Conservation (phyloP, 768 basidiomycete genomes). For the Lentinula aciculospora region DNA sequence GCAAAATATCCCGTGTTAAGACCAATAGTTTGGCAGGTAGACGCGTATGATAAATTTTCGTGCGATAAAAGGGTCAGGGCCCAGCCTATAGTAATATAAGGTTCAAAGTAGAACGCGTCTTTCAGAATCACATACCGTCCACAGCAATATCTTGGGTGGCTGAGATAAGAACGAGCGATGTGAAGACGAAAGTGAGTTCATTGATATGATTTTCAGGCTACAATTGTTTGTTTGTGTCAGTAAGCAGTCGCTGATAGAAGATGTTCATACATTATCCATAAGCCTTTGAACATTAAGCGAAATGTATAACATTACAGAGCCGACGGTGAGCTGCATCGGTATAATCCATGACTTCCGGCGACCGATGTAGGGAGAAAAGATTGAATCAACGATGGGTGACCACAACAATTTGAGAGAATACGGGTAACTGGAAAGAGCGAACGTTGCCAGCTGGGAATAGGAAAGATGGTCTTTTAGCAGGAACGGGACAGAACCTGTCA, state of each 20-base stretch:
- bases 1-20: slow-evolving; percentile 94
- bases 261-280: slow-evolving; percentile 63
- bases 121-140: slow-evolving; percentile 58
- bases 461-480: slow-evolving; percentile 92
- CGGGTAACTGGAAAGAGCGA: slow-evolving; percentile 88
- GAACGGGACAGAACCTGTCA: slow-evolving; percentile 89
- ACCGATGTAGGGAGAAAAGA: slow-evolving; percentile 78
- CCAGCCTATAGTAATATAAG: slow-evolving; percentile 45
- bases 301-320: slow-evolving; percentile 74
- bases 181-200: slow-evolving; percentile 80
- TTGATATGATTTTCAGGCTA: slow-evolving; percentile 80
- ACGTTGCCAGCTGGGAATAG: slow-evolving; percentile 93
- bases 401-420: slow-evolving; percentile 96
- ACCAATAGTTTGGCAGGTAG: slow-evolving; percentile 97
- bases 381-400: slow-evolving; percentile 95
- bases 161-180: slow-evolving; percentile 87
- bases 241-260: background rate
- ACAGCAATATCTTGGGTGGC: slow-evolving; percentile 97
- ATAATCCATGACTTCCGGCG: slow-evolving; percentile 98
- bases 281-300: slow-evolving; percentile 70
- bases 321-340: slow-evolving; percentile 92
- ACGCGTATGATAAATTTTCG: slow-evolving; percentile 93
- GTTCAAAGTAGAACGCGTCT: slow-evolving; percentile 9
- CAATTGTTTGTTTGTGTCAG: slow-evolving; percentile 3
- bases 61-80: slow-evolving; percentile 83